These are phyloP conservation scores for Mimosa bimucronata DNA, from an alignment of 306 rosid species.

Conservation along the genomic window DNA sequence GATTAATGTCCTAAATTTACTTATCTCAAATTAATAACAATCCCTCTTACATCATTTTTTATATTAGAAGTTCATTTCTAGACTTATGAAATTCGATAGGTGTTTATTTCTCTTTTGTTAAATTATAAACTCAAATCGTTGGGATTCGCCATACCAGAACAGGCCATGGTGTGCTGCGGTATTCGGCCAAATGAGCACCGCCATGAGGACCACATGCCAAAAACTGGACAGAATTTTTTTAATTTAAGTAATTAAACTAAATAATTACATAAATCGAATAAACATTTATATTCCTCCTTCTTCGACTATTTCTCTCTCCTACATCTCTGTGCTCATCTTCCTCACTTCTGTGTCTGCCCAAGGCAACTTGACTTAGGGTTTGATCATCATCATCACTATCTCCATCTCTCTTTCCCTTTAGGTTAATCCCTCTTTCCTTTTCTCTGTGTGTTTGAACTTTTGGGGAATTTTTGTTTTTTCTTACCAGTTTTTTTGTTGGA, in stretches of 20 bases:
- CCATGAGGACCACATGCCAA: neutral
- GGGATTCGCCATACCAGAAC: too few species aligned
- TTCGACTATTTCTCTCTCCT: constrained; percentile 1
- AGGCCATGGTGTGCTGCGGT: neutral
- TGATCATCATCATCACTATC: constrained; percentile 28
- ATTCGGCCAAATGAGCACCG: neutral
- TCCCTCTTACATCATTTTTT: too few species aligned
- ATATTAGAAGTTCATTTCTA: too few species aligned
- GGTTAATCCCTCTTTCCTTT: constrained; percentile 29
- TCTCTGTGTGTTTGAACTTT: neutral
- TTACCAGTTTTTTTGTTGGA: neutral
- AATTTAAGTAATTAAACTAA: neutral
- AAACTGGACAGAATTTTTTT: neutral
- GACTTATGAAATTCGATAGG: too few species aligned
- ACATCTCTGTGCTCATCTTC: neutral
- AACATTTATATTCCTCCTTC: neutral
- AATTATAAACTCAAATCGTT: too few species aligned
- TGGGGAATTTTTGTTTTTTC: neutral
- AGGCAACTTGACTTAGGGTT: constrained; percentile 34
- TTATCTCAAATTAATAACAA: too few species aligned
- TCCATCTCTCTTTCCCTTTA: constrained; percentile 17
- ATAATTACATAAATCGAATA: neutral
- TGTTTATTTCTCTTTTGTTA: too few species aligned
- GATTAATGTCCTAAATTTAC: too few species aligned
- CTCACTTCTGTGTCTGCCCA: neutral